A percentile compares a stretch with the other conserved stretches of the same genome.
phyloP scores from a whole-genome alignment of 805 yeast genomes.

The Metschnikowia proteae region DNA sequence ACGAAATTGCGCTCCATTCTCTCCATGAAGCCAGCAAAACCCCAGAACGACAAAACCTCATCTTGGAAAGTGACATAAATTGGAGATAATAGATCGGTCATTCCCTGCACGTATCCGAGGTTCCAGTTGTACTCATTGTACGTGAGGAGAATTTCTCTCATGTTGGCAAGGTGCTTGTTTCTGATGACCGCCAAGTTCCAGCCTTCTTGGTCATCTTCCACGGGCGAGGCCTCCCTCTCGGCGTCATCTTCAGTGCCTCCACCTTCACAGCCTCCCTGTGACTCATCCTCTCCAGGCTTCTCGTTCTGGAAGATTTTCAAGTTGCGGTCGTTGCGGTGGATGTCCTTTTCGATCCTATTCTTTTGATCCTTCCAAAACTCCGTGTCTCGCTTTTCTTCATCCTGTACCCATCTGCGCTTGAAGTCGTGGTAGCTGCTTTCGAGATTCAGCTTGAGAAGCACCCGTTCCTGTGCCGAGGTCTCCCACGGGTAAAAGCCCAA shows the following conservation, averaged over 20 bases:
- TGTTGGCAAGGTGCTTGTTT: conserved; percentile 68
- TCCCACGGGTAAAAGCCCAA: conserved; percentile 89
- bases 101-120: conserved; percentile 95
- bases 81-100: conserved; percentile 91
- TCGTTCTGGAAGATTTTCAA: conserved; percentile 57
- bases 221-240: conserved; percentile 4
- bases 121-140: conserved; percentile 80
- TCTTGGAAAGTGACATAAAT: conserved; percentile 63
- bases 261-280: conserved; percentile 8
- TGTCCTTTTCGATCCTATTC: conserved; percentile 87
- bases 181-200: conserved; percentile 60
- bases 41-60: conserved; percentile 83
- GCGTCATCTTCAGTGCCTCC: conserved; percentile 14
- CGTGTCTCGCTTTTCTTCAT: conserved; percentile 46
- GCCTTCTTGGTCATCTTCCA: conserved; percentile 38
- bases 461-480: conserved; percentile 65
- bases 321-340: conserved; percentile 84
- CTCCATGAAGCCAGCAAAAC: conserved; percentile 83
- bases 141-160: conserved; percentile 78
- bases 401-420: conserved; percentile 65
- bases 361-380: conserved; percentile 88
- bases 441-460: conserved; percentile 52
- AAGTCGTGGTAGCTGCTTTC: conserved; percentile 59
- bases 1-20: conserved; percentile 93
- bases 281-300: conserved; percentile 18